These are phyloP conservation scores for Aspergillus sp. DNA, from an alignment of 2,329 filamentous ascomycete genomes.

Conservation along the genomic window DNA sequence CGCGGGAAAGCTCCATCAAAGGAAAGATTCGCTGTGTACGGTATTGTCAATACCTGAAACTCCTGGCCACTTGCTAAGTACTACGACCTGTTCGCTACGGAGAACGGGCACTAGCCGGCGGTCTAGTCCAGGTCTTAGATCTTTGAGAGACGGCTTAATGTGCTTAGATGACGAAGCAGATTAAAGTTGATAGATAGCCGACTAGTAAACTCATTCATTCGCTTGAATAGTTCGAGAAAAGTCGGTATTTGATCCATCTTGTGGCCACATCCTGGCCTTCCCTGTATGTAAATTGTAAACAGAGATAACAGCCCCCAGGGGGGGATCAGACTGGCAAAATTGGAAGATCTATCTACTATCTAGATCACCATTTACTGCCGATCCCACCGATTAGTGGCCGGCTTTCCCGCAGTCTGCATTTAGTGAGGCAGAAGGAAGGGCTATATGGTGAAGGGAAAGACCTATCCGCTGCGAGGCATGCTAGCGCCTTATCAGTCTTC, in stretches of 20 bases:
- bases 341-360: constrained; percentile 1
- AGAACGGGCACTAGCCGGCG: neutral
- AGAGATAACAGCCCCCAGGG: neutral
- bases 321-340: neutral
- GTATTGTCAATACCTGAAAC: constrained; percentile 3
- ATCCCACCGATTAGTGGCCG: neutral
- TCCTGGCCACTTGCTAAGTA: neutral
- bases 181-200: neutral
- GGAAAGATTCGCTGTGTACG: neutral
- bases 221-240: neutral
- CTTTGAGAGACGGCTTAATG: neutral
- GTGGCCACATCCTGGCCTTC: neutral
- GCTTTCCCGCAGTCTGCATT: neutral
- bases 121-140: constrained; percentile 1
- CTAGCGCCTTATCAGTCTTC: constrained; percentile 1
- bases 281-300: neutral
- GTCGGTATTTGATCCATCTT: neutral
- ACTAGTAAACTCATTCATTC: neutral
- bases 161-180: neutral
- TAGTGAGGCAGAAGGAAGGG: neutral
- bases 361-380: constrained; percentile 1
- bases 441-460: neutral
- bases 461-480: neutral
- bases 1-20: neutral
- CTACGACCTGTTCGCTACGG: neutral